Evolutionary conservation across 2,329 filamentous ascomycete genomes (phyloP).

Genomic region (Metarhizium guizhouense): DNA sequence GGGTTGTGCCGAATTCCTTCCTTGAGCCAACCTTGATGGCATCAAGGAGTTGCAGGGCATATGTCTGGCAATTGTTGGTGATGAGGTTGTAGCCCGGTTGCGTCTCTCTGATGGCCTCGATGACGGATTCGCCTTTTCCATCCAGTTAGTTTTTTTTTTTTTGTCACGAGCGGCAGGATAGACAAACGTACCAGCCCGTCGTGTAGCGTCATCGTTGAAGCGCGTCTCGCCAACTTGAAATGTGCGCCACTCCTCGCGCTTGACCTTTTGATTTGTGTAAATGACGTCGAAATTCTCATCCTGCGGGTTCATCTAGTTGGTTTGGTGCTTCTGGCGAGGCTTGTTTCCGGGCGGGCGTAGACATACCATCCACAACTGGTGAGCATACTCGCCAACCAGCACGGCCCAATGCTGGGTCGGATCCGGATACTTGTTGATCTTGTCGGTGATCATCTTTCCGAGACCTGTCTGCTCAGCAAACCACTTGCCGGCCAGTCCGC

Average conservation of each 20-base stretch:
- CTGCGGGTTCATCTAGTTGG: constrained; percentile 13
- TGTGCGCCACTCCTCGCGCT: constrained; percentile 38
- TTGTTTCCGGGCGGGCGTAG: background rate
- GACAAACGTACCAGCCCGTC: constrained; percentile 33
- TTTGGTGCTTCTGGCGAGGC: background rate
- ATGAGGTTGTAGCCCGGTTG: constrained; percentile 48
- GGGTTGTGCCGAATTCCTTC: constrained; percentile 43
- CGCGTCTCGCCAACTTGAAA: constrained; percentile 42
- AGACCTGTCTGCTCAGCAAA: constrained; percentile 46
- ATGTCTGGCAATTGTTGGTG: constrained; percentile 52
- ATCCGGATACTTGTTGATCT: constrained; percentile 45
- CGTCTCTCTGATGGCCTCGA: constrained; percentile 39
- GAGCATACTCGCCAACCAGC: constrained; percentile 44
- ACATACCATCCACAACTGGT: constrained; percentile 51
- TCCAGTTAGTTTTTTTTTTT: background rate
- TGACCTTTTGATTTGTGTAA: constrained; percentile 42
- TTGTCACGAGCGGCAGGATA: background rate
- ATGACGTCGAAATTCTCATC: constrained; percentile 48
- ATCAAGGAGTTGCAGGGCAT: constrained; percentile 42
- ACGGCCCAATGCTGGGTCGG: constrained; percentile 54
- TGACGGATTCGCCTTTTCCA: constrained; percentile 39
- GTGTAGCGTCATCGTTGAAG: constrained; percentile 45
- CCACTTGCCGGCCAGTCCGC: constrained; percentile 47
- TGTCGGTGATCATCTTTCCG: constrained; percentile 46
- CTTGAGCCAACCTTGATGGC: constrained; percentile 42